A percentile compares a stretch with the other conserved stretches of the same genome.
Evolutionary conservation across 2,329 filamentous ascomycete genomes (phyloP).

Genomic region (Lachnellula willkommii): DNA sequence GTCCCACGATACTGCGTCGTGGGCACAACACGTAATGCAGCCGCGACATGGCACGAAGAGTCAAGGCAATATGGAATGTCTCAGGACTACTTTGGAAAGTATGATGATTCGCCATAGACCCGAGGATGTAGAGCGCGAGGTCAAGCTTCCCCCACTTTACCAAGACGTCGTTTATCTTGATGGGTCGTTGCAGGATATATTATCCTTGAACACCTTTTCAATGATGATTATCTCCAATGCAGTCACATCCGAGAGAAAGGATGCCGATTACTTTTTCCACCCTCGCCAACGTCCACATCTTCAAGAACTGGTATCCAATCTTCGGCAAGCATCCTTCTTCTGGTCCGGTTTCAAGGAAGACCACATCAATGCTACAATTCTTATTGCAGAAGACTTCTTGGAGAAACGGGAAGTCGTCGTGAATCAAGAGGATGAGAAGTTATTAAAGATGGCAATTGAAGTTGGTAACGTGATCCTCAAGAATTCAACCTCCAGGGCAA

Average conservation of each 20-base stretch:
- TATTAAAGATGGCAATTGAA: constrained; percentile 60
- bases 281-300: constrained; percentile 63
- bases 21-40: constrained; percentile 67
- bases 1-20: constrained; percentile 52
- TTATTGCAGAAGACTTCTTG: constrained; percentile 64
- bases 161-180: constrained; percentile 70
- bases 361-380: constrained; percentile 59
- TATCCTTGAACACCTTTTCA: constrained; percentile 78
- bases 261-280: constrained; percentile 86
- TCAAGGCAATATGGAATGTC: constrained; percentile 54
- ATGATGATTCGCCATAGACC: constrained; percentile 76
- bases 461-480: constrained; percentile 55
- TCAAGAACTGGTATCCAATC: constrained; percentile 65
- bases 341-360: constrained; percentile 64
- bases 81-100: constrained; percentile 66
- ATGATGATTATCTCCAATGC: constrained; percentile 82
- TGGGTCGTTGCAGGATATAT: constrained; percentile 77
- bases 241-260: constrained; percentile 78
- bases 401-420: constrained; percentile 55
- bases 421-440: constrained; percentile 51
- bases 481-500: constrained; percentile 59
- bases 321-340: constrained; percentile 81
- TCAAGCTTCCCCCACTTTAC: constrained; percentile 63
- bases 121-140: constrained; percentile 60
- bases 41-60: constrained; percentile 46